Base-by-base conservation (phyloP, 106 monocot species). In the Acorus gramineus region DNA sequence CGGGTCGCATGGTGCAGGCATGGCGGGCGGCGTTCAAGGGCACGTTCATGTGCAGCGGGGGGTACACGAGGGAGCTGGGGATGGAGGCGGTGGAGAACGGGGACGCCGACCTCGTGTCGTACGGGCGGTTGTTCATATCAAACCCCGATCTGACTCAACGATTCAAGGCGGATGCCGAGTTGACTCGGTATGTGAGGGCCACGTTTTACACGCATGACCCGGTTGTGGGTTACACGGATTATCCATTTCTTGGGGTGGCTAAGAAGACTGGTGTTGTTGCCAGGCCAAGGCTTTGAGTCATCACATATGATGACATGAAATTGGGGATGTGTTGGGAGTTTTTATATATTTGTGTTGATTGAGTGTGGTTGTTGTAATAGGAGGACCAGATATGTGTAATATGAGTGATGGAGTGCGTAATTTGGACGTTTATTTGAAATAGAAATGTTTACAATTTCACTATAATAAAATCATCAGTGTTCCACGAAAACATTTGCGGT, bases 131-230 rank as follows among this genome's bases (percentile, higher is more conserved):
- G 47, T 96, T 96, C 59, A 87, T 96, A 60, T 82, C 96, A 0
- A 91, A 96, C 77, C 96, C 91, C 6, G 96, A 91, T 57, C 61
- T 96, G 78, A 75, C 83, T 3, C 66, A 71, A 28, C 66, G 96
- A 44, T 85, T 96, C 55, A 78, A 57, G 71, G 47, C 14, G 7
- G 63, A 66, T 14, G 76, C 75, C 6, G 60, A 43, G 60, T 65
- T 96, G 67, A 91, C 77, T 72, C 66, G 78, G 43, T 96, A 96
- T 28, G 57, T 73, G 5, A 53, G 96, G 58, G 80, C 82, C 9
- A 85, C 85, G 7, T 96, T 96, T 59, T 96, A 96, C 64, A 96
- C 96, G 7, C 77, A 73, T 6, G 85, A 96, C 59, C 96, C 84
- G 0, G 83, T 96, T 5, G 83, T 85, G 3, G 96, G 96, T 4